A percentile compares a stretch with the other conserved stretches of the same genome.
These are phyloP conservation scores for Scolecobasidium constrictum DNA, from an alignment of 2,329 filamentous ascomycete species.

Conservation along the genomic window DNA sequence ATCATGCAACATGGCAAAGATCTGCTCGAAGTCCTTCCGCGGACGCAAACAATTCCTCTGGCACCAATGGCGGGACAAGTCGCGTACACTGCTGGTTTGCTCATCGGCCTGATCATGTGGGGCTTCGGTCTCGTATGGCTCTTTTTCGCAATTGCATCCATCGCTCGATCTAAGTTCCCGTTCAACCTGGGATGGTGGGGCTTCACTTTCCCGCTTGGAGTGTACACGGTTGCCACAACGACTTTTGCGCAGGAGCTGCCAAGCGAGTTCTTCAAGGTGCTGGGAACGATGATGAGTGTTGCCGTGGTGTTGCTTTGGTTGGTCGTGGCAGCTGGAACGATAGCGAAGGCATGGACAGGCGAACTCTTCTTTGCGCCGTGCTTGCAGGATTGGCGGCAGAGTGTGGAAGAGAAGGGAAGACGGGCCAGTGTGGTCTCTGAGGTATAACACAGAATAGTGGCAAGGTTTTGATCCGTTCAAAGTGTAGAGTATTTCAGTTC, in stretches of 20 bases:
- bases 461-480: too few relatives aligned
- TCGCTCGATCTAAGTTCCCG: slow-evolving; percentile 36
- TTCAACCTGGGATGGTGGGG: slow-evolving; percentile 57
- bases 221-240: slow-evolving; percentile 40
- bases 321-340: slow-evolving; percentile 39
- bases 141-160: slow-evolving; percentile 40
- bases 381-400: slow-evolving; percentile 17
- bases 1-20: slow-evolving; percentile 41
- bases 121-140: slow-evolving; percentile 45
- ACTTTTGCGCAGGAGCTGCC: slow-evolving; percentile 41
- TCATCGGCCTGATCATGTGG: slow-evolving; percentile 45
- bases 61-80: slow-evolving; percentile 38
- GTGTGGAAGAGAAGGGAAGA: background rate
- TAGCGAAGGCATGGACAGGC: slow-evolving; percentile 36
- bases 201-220: slow-evolving; percentile 49
- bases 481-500: too few relatives aligned
- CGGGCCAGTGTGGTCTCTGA: too few relatives aligned
- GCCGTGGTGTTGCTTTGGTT: slow-evolving; percentile 45
- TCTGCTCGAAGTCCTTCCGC: slow-evolving; percentile 29
- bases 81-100: slow-evolving; percentile 47
- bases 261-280: slow-evolving; percentile 43
- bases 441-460: too few relatives aligned
- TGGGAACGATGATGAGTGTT: slow-evolving; percentile 43
- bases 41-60: slow-evolving; percentile 24
- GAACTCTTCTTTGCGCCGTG: slow-evolving; percentile 45